Evolutionary conservation across 192 early-diverging fungal genomes (phyloP).

Genomic region (Entomortierella parvispora): DNA sequence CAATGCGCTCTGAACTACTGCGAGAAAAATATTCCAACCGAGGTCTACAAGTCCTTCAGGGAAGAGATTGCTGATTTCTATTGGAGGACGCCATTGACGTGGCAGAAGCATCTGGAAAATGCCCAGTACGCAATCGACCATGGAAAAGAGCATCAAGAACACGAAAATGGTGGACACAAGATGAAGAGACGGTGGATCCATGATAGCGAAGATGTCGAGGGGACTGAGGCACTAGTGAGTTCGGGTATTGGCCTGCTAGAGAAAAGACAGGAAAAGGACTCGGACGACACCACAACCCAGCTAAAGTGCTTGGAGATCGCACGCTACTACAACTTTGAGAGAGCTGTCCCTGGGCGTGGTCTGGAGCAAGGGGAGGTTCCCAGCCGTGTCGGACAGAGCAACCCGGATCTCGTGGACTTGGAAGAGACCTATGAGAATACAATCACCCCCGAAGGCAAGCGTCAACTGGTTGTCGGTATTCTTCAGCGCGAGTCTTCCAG

Average conservation of each 20-base stretch:
- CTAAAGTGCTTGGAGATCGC: conserved; percentile 1
- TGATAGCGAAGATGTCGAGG: no score
- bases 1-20: conserved; percentile 19
- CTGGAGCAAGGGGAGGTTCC: not conserved
- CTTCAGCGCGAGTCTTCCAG: conserved; percentile 33
- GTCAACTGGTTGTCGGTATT: conserved; percentile 30
- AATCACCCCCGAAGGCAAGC: not conserved
- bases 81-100: not conserved
- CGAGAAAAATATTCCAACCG: conserved; percentile 22
- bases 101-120: not conserved
- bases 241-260: not conserved
- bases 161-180: no score
- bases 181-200: no score
- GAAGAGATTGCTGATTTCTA: conserved; percentile 9
- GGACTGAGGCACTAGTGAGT: no score
- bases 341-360: not conserved
- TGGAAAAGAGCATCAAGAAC: not conserved
- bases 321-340: conserved; percentile 23
- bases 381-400: not conserved
- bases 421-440: not conserved
- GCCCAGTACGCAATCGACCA: not conserved
- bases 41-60: conserved; percentile 16
- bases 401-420: not conserved
- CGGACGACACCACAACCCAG: not conserved
- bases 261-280: not conserved